Percentiles rank a stretch among this genome's conserved stretches.
phyloP scores from a whole-genome alignment of 352 stramenopile species.

The Phytopythium boreale region DNA sequence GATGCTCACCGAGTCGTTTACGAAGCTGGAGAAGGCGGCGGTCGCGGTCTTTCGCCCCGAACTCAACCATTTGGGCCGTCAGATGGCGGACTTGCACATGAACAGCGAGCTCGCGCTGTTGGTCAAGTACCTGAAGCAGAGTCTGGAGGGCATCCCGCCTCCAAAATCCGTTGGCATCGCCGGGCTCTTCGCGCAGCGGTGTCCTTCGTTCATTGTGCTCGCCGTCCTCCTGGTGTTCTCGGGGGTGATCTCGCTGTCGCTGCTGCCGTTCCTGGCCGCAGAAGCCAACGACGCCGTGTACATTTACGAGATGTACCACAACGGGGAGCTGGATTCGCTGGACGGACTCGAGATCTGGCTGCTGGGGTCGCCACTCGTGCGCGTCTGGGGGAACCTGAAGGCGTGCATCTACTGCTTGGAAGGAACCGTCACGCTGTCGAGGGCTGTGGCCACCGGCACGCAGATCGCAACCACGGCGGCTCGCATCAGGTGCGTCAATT shows the following conservation, averaged over 20 bases:
- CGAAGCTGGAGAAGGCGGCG: slow-evolving; percentile 46
- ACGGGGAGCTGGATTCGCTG: slow-evolving; percentile 38
- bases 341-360: slow-evolving; percentile 72
- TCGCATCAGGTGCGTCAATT: slow-evolving; percentile 32
- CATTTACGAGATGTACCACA: slow-evolving; percentile 26
- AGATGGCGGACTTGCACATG: slow-evolving; percentile 41
- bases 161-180: slow-evolving; percentile 30
- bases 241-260: slow-evolving; percentile 46
- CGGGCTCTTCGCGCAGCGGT: slow-evolving; percentile 60
- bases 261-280: slow-evolving; percentile 54
- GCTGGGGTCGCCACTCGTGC: slow-evolving; percentile 58
- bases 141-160: slow-evolving; percentile 47
- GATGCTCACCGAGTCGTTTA: slow-evolving; percentile 57
- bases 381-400: slow-evolving; percentile 76
- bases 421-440: slow-evolving; percentile 55
- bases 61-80: slow-evolving; percentile 37
- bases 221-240: slow-evolving; percentile 46
- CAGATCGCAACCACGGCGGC: slow-evolving; percentile 52
- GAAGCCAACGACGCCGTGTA: slow-evolving; percentile 34
- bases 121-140: slow-evolving; percentile 65
- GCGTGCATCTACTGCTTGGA: slow-evolving; percentile 69
- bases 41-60: slow-evolving; percentile 54
- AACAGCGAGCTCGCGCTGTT: slow-evolving; percentile 52
- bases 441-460: slow-evolving; percentile 50
- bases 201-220: slow-evolving; percentile 56